Evolutionary conservation across 2,329 filamentous ascomycete genomes (phyloP), one percentile per base, ranked within the genome.

Genomic region (Metarhizium brunneum): DNA sequence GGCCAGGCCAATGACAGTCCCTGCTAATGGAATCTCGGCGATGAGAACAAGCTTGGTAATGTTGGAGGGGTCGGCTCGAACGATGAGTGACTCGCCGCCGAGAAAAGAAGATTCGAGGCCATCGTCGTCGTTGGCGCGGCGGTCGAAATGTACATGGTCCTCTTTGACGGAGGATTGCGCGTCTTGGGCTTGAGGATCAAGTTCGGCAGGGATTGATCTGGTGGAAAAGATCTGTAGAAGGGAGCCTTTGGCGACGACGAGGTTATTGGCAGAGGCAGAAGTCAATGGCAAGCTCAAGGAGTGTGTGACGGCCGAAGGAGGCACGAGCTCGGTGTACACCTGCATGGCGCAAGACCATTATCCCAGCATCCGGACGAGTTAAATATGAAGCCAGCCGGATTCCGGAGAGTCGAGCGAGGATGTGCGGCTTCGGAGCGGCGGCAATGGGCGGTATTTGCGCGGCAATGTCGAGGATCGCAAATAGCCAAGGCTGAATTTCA

Each of bases 321-420:
- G 88, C 71, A 90, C 85, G 70, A 99, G 80, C 80, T 99, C 94
- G 68, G 90, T 92, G 76, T 97, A 97, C 79, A 90, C 95, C 83
- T 97, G 92, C 92, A 97, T 97, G 62, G 61, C 60, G 66, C 68
- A 64, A 63, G 60, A 66, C 63, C 71, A 73, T 72, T 65, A 62
- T 69, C 65, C 60, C 60, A 53, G 60, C 56, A 55, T 56, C 56
- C 58, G 56, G 48, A 25, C 20, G 40, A 49, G 52, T 38, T 45
- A 48, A 45, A 14, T 45, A 42, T 29, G 50, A 53, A 40, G 36
- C 29, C n/a, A n/a, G 36, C 25, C n/a, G 40, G 49, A 3, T 13
- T 11, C 4, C 45, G 13, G 18, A 7, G 45, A 48, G 20, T 43
- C 32, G 47, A 53, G n/a, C n/a, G 43, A 32, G 30, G 29, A 16